Conservation (phyloP, 768 basidiomycete genomes). For the Termitomyces sp. region DNA sequence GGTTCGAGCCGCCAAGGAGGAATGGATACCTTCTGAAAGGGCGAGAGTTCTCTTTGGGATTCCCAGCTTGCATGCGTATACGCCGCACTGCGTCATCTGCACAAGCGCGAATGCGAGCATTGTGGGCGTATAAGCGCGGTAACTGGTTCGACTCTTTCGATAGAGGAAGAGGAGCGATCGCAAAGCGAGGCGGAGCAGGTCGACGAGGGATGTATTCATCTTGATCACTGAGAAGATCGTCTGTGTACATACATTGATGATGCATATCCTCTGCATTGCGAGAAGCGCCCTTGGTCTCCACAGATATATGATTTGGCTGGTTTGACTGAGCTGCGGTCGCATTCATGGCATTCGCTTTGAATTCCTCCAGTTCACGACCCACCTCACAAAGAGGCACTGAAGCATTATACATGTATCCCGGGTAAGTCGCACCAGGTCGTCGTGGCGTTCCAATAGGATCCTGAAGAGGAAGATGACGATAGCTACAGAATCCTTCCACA, state of each 20-base stretch:
- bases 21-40: not conserved
- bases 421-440: not conserved
- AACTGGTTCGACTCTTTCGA: not conserved
- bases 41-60: not conserved
- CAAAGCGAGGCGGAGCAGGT: not conserved
- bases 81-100: not conserved
- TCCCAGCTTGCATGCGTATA: not conserved
- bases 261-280: not conserved
- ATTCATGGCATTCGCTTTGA: not conserved
- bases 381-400: too few relatives aligned
- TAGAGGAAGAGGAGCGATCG: not conserved
- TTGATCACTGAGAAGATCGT: not conserved
- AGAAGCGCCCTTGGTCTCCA: not conserved
- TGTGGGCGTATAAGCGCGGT: not conserved
- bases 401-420: not conserved
- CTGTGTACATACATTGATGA: not conserved
- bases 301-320: not conserved
- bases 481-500: not conserved
- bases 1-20: not conserved
- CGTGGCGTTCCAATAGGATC: conserved; percentile 1
- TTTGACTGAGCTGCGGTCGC: not conserved
- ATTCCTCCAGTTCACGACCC: not conserved
- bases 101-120: not conserved
- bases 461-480: not conserved
- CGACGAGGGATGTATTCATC: not conserved